Percentiles rank a stretch among this genome's conserved stretches.
These are phyloP conservation scores for Cucumis melo DNA, from an alignment of 306 rosid genomes.

Conservation along the genomic window DNA sequence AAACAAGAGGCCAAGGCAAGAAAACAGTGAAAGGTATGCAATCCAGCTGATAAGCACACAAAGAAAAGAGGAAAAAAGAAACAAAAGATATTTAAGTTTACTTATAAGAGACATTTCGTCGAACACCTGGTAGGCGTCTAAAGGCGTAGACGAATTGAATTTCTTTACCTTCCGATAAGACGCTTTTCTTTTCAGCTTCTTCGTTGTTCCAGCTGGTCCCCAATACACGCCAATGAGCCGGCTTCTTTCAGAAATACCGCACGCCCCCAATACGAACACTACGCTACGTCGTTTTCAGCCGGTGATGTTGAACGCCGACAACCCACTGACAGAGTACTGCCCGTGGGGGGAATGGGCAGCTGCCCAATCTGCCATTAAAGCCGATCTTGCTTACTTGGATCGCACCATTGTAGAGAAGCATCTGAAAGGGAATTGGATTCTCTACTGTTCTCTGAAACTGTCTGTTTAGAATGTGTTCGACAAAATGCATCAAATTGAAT, in stretches of 20 bases:
- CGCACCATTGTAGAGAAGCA: background rate
- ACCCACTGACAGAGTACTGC: background rate
- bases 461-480: background rate
- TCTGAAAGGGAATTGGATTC: background rate
- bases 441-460: background rate
- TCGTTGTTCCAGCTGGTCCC: background rate
- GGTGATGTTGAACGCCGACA: constrained; percentile 4
- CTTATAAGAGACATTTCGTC: constrained; percentile 3
- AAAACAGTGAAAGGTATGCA: background rate
- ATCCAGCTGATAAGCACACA: constrained; percentile 1
- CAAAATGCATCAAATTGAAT: background rate
- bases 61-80: background rate
- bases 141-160: constrained; percentile 1
- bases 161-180: background rate
- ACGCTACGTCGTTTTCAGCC: background rate
- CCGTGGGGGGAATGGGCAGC: background rate
- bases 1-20: background rate
- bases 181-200: background rate
- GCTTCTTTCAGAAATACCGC: background rate
- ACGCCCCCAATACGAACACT: too few species aligned
- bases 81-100: background rate
- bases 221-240: background rate
- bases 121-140: background rate
- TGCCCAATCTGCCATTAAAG: background rate
- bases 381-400: background rate